Evolutionary conservation across 2,329 filamentous ascomycete species (phyloP), one percentile per base, ranked within the genome.

Genomic region (Pseudocercospora macadamiae): DNA sequence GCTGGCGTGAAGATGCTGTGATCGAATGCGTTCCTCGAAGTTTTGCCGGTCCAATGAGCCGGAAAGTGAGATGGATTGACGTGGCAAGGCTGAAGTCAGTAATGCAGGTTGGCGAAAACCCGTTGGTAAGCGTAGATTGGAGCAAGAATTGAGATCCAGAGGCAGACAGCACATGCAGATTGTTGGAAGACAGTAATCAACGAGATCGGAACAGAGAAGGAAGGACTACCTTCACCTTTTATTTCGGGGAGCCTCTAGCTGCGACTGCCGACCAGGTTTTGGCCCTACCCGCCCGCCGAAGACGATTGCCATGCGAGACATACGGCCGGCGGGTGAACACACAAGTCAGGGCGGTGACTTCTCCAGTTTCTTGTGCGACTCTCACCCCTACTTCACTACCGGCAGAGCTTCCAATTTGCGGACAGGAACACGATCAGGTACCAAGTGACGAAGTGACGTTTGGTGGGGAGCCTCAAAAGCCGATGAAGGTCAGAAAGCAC

Each of bases 221-320:
- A 28, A 16, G 36, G 18, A 45, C 19, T 54, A 30, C 26, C 23
- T 30, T 49, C 25, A 45, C 26, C 51, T 59, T 55, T 36, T 55
- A 59, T 55, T 59, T 55, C 39, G 51, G 42, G 51, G 21, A 23
- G n/a, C 36, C 19, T 44, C 16, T 28, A 34, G 25, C 16, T 53
- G 47, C 54, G 57, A 55, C 57, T 56, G 52, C 57, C 57, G 57
- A 48, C 19, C 42, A 47, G 42, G 42, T 47, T 10, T 14, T 18
- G 53, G 19, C 9, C 28, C 26, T 26, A 55, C 14, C 53, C 28
- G 28, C 28, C 6, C 28, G 28, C 28, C 54, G 30, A 51, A 12
- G 30, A 30, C 32, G 23, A 51, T 39, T 47, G 39, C 26, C 53
- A 36, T 48, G 30, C 37, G 7, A 10, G 21, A 18, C 18, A 44